Conservation (phyloP, 306 rosid genomes). For the Dryas octopetala region DNA sequence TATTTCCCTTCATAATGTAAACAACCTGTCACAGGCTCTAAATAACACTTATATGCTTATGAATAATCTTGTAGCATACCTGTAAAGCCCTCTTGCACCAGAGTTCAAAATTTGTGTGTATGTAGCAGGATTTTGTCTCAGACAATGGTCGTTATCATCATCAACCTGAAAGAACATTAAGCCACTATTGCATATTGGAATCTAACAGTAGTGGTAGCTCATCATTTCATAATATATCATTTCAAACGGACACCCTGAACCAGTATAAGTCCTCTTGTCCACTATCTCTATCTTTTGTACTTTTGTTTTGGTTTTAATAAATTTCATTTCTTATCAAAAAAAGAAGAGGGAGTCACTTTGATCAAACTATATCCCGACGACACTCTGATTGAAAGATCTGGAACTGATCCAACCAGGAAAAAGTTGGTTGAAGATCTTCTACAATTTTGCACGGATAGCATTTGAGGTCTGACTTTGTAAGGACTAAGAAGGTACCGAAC, state of each 20-base stretch:
- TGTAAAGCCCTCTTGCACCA: constrained; percentile 84
- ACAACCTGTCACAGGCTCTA: not conserved
- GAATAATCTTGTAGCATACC: constrained; percentile 40
- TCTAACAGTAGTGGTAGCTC: constrained; percentile 1
- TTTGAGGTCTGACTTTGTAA: not conserved
- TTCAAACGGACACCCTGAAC: not conserved
- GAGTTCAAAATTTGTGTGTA: constrained; percentile 65
- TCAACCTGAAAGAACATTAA: constrained; percentile 61
- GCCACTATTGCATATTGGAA: constrained; percentile 7
- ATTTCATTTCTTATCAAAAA: not conserved
- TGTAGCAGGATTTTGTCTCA: constrained; percentile 73
- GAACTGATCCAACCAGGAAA: not conserved
- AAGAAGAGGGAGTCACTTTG: not conserved
- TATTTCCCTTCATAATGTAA: constrained; percentile 1
- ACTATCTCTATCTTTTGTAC: no score
- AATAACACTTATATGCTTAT: not conserved
- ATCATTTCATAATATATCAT: not conserved
- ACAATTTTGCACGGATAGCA: not conserved
- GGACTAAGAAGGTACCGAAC: not conserved
- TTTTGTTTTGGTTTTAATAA: not conserved
- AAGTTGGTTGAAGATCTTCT: not conserved
- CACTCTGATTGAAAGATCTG: not conserved
- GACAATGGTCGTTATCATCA: constrained; percentile 55
- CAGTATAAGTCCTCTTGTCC: not conserved
- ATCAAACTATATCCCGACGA: not conserved